phyloP scores from a whole-genome alignment of 768 basidiomycete genomes.

The Neoboletus brunneissimus region DNA sequence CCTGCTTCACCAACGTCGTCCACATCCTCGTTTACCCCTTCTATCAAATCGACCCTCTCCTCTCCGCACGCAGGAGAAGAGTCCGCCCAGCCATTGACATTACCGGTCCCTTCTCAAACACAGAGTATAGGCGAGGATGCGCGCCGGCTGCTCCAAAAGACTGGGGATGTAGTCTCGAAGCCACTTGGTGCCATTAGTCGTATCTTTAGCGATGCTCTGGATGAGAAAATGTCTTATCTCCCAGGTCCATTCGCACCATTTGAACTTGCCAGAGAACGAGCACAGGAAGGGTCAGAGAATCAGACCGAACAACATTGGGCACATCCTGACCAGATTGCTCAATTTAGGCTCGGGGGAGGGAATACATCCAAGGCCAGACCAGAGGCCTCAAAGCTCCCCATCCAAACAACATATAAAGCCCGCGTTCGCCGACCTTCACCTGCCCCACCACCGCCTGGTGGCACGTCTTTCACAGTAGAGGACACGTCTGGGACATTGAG shows the following conservation, averaged over 20 bases:
- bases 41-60: constrained; percentile 32
- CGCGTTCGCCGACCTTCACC: constrained; percentile 60
- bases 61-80: constrained; percentile 80
- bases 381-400: constrained; percentile 25
- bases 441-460: constrained; percentile 25
- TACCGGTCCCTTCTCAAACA: constrained; percentile 45
- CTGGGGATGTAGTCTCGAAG: constrained; percentile 87
- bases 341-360: constrained; percentile 31
- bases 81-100: constrained; percentile 74
- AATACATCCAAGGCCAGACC: constrained; percentile 31
- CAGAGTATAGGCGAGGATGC: constrained; percentile 60
- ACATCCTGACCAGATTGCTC: constrained; percentile 37
- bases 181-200: constrained; percentile 86
- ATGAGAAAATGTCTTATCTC: constrained; percentile 62
- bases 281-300: constrained; percentile 37
- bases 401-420: constrained; percentile 72
- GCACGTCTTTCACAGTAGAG: constrained; percentile 33
- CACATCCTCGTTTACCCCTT: constrained; percentile 37
- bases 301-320: constrained; percentile 38
- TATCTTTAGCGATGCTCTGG: constrained; percentile 82
- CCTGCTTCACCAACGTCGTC: constrained; percentile 33
- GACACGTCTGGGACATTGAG: constrained; percentile 41
- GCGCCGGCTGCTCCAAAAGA: constrained; percentile 79
- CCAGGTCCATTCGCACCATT: constrained; percentile 71
- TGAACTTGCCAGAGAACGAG: constrained; percentile 55